Base-by-base conservation (phyloP, 306 rosid genomes). In the Delonix regia region DNA sequence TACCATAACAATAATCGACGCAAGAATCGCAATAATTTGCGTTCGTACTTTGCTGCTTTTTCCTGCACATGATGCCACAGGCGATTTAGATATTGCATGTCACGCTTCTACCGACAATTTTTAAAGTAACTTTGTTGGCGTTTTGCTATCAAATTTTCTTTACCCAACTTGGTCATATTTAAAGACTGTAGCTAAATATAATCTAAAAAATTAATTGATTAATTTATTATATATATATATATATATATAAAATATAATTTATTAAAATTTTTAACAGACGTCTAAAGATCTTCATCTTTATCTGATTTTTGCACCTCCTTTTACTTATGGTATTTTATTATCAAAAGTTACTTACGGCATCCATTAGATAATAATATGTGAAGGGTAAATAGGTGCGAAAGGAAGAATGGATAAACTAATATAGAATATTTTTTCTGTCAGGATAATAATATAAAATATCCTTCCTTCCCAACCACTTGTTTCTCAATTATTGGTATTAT, bases 1-100 rank as follows among this genome's bases (percentile, higher is more conserved):
- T 21, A 25, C 30, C 78, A 83, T 55, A 62, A 52, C 71, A n/a
- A 69, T 73, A 74, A 72, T 70, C 25, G 83, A 48, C 14, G 83
- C 69, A 61, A 82, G 57, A 24, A 82, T 73, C 1, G 28, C 77
- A 71, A 84, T 71, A 42, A 72, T 63, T 76, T 44, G 24, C 9
- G 62, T 68, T 10, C 62, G 18, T 22, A 63, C 61, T 30, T 75
- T 84, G 34, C 72, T 84, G 60, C 56, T 13, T 45, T 30, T 63
- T n/a, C 82, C 92, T 86, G 88, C 49, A 82, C 30, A 41, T 7
- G 4, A 42, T 7, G 42, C 68, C 22, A 33, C 68, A 18, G 2
- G 15, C 7, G 7, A 16, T 3, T 18, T 15, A 16, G 22, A 62
- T 42, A 10, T 30, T 30, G 42, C 13, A 30, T 15, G 68, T 7